Evolutionary conservation across 1,139 yeast genomes (phyloP), one percentile per base, ranked within the genome.

Genomic region (Debaryomycetaceae sp.): DNA sequence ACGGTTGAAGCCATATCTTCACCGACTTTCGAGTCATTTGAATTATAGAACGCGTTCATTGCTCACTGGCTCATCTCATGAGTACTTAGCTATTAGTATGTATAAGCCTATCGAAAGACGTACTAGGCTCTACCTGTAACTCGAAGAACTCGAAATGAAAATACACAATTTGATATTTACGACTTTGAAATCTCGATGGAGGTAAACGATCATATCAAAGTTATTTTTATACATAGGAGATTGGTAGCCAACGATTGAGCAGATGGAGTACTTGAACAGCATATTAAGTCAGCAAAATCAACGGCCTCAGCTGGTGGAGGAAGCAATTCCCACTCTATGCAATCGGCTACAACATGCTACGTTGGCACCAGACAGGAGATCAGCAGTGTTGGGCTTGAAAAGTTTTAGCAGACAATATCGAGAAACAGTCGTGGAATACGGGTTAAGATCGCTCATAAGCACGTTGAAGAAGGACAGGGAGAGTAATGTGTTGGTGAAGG

Each of bases 391-490:
- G 40, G 95, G 96, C 0, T 71, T 95, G 52, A 91, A 93, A 60
- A 89, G 96, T 40, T 91, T 91, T 61, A 83, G 95, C 50, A 73
- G 98, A 47, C 91, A 89, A 57, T 89, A 86, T 62, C 72, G 99
- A 53, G 99, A 95, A 62, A 69, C 84, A 4, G 98, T 95, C 3
- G 90, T 93, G 40, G 96, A 96, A 38, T 82, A 86, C 49, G 98
- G 96, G 1, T 70, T 93, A 38, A 75, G 91, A 49, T 90, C 93
- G 1, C 69, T 95, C 48, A 75, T 93, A 11, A 63, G 74, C 27
- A 83, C 93, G 0, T 68, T 95, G 45, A 76, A 76, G 44, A 78
- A 78, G 41, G 98, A 90, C 59, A 55, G 67, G 5, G 80, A 78
- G 22, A 96, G 89, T 57, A 72, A 78, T 1, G 87, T 81, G 40